Evolutionary conservation across 352 stramenopile genomes (phyloP).

Genomic region (Phytophthora hybrid): DNA sequence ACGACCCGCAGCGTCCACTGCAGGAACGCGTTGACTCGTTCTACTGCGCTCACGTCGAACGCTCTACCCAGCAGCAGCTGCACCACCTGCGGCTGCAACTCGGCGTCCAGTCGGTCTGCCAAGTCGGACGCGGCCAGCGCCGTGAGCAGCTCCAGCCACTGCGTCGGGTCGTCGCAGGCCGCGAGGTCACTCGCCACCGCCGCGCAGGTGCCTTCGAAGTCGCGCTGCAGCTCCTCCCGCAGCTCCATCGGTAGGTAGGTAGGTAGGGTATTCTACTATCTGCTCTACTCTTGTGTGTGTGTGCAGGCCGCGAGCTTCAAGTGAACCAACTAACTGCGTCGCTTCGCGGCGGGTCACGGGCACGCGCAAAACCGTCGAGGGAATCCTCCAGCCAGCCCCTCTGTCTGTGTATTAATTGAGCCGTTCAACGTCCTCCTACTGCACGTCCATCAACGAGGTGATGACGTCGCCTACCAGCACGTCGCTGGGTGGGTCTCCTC

Average conservation of each 20-base stretch:
- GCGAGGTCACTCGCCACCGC: slow-evolving; percentile 54
- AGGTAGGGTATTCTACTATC: background rate
- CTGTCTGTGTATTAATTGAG: too few species aligned
- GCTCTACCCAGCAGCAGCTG: slow-evolving; percentile 56
- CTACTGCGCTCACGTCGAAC: slow-evolving; percentile 40
- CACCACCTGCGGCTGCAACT: slow-evolving; percentile 67
- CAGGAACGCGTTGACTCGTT: slow-evolving; percentile 57
- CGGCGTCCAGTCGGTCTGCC: slow-evolving; percentile 51
- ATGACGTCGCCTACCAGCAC: slow-evolving; percentile 40
- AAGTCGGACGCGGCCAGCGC: slow-evolving; percentile 29
- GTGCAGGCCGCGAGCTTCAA: background rate
- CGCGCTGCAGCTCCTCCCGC: slow-evolving; percentile 40
- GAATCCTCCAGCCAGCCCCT: background rate
- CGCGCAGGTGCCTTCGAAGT: slow-evolving; percentile 65
- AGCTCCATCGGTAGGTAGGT: slow-evolving; percentile 11
- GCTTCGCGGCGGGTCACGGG: too few species aligned
- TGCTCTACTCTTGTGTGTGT: too few species aligned
- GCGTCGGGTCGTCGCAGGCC: slow-evolving; percentile 37
- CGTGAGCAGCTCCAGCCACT: slow-evolving; percentile 44
- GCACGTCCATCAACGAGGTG: slow-evolving; percentile 27
- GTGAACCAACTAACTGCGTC: too few species aligned
- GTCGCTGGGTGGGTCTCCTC: background rate
- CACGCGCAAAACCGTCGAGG: background rate
- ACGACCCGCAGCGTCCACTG: slow-evolving; percentile 51
- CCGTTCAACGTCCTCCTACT: slow-evolving; percentile 5